Evolutionary conservation across 2,329 filamentous ascomycete species (phyloP).

Genomic region (Pyrenochaeta sp.): DNA sequence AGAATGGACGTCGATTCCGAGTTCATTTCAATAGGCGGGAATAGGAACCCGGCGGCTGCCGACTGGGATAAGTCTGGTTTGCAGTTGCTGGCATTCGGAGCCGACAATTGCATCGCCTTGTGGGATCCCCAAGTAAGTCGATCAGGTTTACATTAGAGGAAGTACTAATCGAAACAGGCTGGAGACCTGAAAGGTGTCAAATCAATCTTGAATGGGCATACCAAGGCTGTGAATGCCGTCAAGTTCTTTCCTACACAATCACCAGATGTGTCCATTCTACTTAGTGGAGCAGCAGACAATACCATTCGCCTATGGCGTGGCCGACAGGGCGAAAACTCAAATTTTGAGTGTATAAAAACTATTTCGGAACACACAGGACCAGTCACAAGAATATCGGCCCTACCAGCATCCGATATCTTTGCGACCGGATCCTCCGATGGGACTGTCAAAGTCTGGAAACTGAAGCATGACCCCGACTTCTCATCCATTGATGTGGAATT

Average conservation of each 20-base stretch:
- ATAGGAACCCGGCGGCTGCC: slow-evolving; percentile 85
- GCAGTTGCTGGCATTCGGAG: slow-evolving; percentile 84
- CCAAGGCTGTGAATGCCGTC: slow-evolving; percentile 80
- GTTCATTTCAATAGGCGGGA: slow-evolving; percentile 81
- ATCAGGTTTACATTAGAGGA: background rate
- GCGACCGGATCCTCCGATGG: slow-evolving; percentile 70
- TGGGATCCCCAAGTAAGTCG: slow-evolving; percentile 79
- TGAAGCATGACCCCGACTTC: slow-evolving; percentile 52
- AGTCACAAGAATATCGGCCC: slow-evolving; percentile 68
- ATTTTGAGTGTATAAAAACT: slow-evolving; percentile 56
- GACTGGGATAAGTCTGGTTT: slow-evolving; percentile 76
- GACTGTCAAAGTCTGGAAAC: slow-evolving; percentile 71
- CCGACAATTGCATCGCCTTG: slow-evolving; percentile 85
- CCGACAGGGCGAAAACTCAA: slow-evolving; percentile 23
- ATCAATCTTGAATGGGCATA: slow-evolving; percentile 76
- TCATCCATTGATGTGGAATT: slow-evolving; percentile 32
- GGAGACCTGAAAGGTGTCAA: slow-evolving; percentile 65
- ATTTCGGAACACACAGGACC: slow-evolving; percentile 74
- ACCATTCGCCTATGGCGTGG: slow-evolving; percentile 70
- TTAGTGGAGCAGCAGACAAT: slow-evolving; percentile 85
- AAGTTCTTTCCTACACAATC: slow-evolving; percentile 71
- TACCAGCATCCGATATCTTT: slow-evolving; percentile 57
- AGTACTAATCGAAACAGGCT: slow-evolving; percentile 47
- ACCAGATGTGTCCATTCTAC: slow-evolving; percentile 63
- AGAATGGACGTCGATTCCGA: slow-evolving; percentile 47